phyloP scores from a whole-genome alignment of 352 stramenopile species.

The Pilasporangium apinafurcum region DNA sequence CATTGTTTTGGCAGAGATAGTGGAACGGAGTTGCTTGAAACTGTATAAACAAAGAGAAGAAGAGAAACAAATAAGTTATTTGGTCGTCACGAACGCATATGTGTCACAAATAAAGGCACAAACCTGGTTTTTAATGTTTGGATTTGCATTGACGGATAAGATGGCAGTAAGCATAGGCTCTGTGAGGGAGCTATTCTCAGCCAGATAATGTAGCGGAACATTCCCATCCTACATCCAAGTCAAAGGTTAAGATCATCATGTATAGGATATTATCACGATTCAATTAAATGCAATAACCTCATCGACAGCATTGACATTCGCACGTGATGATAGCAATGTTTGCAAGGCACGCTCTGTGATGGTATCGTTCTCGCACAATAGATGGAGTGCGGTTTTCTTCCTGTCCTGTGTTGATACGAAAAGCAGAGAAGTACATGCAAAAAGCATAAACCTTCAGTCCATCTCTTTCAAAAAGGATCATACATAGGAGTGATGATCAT shows the following conservation, averaged over 20 bases:
- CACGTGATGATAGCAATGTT: constrained; percentile 30
- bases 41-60: constrained; percentile 15
- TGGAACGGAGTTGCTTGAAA: constrained; percentile 73
- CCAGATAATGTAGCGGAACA: constrained; percentile 51
- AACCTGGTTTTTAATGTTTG: constrained; percentile 70
- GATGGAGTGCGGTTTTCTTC: constrained; percentile 55
- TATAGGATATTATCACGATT: not conserved
- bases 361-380: constrained; percentile 69
- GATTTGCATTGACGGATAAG: constrained; percentile 30
- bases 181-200: constrained; percentile 37
- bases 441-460: no score
- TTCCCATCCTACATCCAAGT: constrained; percentile 43
- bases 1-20: constrained; percentile 64
- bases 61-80: no score
- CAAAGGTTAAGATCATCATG: not conserved
- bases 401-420: constrained; percentile 20
- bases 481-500: no score
- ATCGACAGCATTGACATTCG: constrained; percentile 40
- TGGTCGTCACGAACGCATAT: no score
- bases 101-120: not conserved
- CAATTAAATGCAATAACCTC: constrained; percentile 12
- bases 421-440: not conserved
- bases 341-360: constrained; percentile 24
- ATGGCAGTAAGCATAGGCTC: constrained; percentile 29
- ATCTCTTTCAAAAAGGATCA: no score